phyloP scores from a whole-genome alignment of 2,329 filamentous ascomycete genomes.

The Cyphellophora europaea region DNA sequence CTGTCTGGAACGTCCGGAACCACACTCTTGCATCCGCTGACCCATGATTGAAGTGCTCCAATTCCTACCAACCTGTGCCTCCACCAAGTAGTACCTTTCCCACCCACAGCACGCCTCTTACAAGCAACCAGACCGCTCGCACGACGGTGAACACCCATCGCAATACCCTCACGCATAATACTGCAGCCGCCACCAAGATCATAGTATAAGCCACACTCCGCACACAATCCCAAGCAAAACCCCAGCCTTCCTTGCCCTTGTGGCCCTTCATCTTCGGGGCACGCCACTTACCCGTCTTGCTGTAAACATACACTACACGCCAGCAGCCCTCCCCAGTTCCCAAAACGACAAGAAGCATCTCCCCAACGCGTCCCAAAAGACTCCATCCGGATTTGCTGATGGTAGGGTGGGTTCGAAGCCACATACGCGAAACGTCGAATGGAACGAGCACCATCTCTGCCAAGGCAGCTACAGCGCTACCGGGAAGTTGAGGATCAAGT shows the following conservation, averaged over 20 bases:
- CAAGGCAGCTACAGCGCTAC: conserved; percentile 4
- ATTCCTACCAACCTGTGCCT: neutral
- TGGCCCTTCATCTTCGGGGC: conserved; percentile 5
- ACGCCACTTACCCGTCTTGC: conserved; percentile 14
- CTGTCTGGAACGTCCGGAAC: too few relatives aligned
- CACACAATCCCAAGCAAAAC: conserved; percentile 12
- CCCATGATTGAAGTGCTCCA: too few relatives aligned
- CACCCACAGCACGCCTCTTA: conserved; percentile 11
- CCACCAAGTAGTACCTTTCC: conserved; percentile 4
- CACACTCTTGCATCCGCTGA: too few relatives aligned
- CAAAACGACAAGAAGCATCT: conserved; percentile 12
- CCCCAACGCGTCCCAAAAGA: conserved; percentile 8
- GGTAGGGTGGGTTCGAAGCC: conserved; percentile 13
- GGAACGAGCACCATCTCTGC: conserved; percentile 10
- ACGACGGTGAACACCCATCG: conserved; percentile 7
- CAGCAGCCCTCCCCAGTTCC: conserved; percentile 12
- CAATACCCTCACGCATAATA: conserved; percentile 8
- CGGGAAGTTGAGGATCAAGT: conserved; percentile 7
- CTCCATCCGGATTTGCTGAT: conserved; percentile 6
- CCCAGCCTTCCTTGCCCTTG: conserved; percentile 8
- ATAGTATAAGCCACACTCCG: conserved; percentile 14
- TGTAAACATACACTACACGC: conserved; percentile 14
- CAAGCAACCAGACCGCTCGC: conserved; percentile 8
- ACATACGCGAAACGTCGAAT: conserved; percentile 13
- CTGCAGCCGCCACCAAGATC: conserved; percentile 10